Percentiles rank a stretch among this genome's conserved stretches.
These are phyloP conservation scores for Strobilomyces dryophilus DNA, from an alignment of 768 basidiomycete genomes.

Conservation along the genomic window DNA sequence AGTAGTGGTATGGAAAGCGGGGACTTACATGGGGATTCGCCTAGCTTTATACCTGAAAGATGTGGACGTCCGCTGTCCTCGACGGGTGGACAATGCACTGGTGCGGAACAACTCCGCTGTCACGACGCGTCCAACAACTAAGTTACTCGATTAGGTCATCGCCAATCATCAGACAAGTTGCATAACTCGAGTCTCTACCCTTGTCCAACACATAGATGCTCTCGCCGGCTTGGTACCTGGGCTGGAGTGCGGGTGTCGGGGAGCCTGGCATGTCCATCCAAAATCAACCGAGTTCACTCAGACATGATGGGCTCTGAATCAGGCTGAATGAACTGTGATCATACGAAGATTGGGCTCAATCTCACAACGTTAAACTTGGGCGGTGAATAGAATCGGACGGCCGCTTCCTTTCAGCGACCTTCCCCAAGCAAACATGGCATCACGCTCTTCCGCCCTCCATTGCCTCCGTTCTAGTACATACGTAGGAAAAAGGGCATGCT, in stretches of 20 bases:
- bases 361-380: too few species aligned
- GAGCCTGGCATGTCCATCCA: too few species aligned
- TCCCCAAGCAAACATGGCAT: constrained; percentile 9
- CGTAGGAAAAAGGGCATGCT: constrained; percentile 8
- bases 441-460: constrained; percentile 6
- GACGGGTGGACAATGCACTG: background rate
- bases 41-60: background rate
- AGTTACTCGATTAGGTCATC: background rate
- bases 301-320: too few species aligned
- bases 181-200: too few species aligned
- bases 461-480: constrained; percentile 17
- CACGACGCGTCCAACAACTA: background rate
- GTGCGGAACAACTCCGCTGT: background rate
- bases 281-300: too few species aligned
- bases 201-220: too few species aligned
- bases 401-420: constrained; percentile 9
- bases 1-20: background rate
- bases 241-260: too few species aligned
- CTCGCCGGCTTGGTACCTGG: too few species aligned
- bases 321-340: too few species aligned
- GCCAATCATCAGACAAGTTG: background rate
- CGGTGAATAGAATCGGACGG: background rate
- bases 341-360: too few species aligned
- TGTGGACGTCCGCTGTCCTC: background rate
- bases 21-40: background rate